Evolutionary conservation across 345 rosid genomes (phyloP).

Genomic region (Eucalyptus decipiens): DNA sequence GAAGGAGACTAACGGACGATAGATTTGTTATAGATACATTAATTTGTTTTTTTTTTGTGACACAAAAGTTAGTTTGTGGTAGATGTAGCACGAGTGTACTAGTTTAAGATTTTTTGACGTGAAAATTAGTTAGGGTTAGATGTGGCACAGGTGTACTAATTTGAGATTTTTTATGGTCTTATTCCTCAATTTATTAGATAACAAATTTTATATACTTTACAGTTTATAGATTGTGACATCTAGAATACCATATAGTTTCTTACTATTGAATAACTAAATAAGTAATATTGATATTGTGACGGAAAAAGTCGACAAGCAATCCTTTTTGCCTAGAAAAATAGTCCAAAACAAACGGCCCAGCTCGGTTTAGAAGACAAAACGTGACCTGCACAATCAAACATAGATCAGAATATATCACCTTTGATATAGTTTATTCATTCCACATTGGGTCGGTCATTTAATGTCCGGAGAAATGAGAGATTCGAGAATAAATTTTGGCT

Average conservation of each 20-base stretch:
- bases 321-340: background rate
- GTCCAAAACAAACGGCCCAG: background rate
- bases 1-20: accelerated
- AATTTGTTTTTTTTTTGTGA: background rate
- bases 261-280: background rate
- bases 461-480: background rate
- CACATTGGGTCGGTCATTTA: background rate
- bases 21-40: background rate
- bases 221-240: background rate
- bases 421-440: background rate
- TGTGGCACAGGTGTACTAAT: background rate
- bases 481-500: background rate
- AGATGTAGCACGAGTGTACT: background rate
- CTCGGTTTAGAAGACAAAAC: background rate
- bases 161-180: background rate
- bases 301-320: background rate
- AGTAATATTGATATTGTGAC: background rate
- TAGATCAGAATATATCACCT: background rate
- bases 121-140: background rate
- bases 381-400: background rate
- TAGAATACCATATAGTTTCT: background rate
- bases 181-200: background rate
- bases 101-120: background rate
- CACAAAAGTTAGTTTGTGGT: background rate
- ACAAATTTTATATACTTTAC: background rate